Percentiles rank a stretch among this genome's conserved stretches.
Conservation (phyloP, 495 filamentous ascomycete species). For the Bryoglossum gracile region DNA sequence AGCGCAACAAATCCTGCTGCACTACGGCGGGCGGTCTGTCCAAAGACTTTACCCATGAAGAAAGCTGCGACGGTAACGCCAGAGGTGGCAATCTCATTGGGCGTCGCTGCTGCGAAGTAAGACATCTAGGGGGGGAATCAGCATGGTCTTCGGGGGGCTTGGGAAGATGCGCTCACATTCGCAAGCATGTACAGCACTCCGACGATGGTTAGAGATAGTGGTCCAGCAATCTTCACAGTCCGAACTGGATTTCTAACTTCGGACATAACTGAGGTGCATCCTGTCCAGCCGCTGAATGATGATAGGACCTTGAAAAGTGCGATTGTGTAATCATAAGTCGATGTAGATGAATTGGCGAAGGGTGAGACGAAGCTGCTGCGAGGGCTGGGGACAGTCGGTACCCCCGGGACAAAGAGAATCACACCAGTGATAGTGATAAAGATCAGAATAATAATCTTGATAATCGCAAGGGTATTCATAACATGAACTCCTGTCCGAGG, state of each 20-base stretch:
- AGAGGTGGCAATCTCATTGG: slow-evolving; percentile 15
- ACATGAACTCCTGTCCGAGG: slow-evolving; percentile 47
- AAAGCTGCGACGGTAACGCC: slow-evolving; percentile 20
- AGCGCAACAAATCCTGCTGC: slow-evolving; percentile 46
- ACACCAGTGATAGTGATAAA: slow-evolving; percentile 39
- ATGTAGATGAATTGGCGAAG: slow-evolving; percentile 28
- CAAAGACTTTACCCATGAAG: slow-evolving; percentile 52
- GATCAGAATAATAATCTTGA: slow-evolving; percentile 40
- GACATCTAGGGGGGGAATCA: too few species aligned
- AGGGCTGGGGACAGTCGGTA: slow-evolving; percentile 29
- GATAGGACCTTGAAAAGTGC: slow-evolving; percentile 59
- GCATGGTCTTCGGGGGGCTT: too few species aligned
- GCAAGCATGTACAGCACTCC: slow-evolving; percentile 45
- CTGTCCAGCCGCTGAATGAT: slow-evolving; percentile 36
- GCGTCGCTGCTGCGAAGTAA: slow-evolving; percentile 19
- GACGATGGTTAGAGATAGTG: slow-evolving; percentile 37
- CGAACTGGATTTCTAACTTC: slow-evolving; percentile 43
- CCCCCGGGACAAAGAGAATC: slow-evolving; percentile 32
- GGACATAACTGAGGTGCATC: slow-evolving; percentile 29
- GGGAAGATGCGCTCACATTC: too few species aligned
- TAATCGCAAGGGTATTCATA: slow-evolving; percentile 41
- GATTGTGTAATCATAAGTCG: slow-evolving; percentile 37
- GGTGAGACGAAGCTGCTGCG: slow-evolving; percentile 28
- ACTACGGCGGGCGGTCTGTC: slow-evolving; percentile 20
- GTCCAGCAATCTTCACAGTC: slow-evolving; percentile 44